Conservation (phyloP, 768 basidiomycete genomes). For the Phanerodontia chrysosporium region DNA sequence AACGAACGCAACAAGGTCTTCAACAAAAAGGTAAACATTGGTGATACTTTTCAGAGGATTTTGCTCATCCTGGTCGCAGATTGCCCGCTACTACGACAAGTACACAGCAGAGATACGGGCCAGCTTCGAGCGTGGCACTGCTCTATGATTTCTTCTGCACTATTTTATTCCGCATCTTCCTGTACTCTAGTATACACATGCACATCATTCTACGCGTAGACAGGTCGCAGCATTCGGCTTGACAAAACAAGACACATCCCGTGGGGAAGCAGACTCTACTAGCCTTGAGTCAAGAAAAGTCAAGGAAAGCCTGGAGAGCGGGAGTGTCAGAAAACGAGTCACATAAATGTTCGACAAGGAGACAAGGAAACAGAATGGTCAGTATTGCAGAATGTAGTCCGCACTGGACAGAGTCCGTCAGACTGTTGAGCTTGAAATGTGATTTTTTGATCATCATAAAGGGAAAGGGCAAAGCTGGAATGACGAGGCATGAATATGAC, state of each 20-base stretch:
- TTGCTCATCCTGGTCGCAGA: conserved; percentile 41
- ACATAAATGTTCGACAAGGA: too few species aligned
- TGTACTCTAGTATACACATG: not conserved
- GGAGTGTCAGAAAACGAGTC: not conserved
- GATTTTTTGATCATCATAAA: conserved; percentile 37
- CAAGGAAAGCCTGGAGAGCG: too few species aligned
- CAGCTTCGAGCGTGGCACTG: conserved; percentile 97
- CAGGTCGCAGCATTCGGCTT: too few species aligned
- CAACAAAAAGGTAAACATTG: conserved; percentile 80
- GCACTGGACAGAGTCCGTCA: conserved; percentile 39
- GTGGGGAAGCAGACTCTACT: too few species aligned
- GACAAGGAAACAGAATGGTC: conserved; percentile 17
- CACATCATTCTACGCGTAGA: not conserved
- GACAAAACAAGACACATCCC: too few species aligned
- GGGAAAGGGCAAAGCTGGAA: not conserved
- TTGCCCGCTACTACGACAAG: conserved; percentile 94
- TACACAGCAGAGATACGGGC: conserved; percentile 95
- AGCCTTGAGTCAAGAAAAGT: not conserved
- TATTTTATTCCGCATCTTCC: conserved; percentile 9
- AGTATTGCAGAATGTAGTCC: conserved; percentile 43
- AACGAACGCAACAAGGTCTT: conserved; percentile 97
- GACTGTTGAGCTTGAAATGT: conserved; percentile 50
- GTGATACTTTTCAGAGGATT: not conserved
- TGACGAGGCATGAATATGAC: not conserved
- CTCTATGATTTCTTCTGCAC: conserved; percentile 47